These are phyloP conservation scores for Gracilaria gracilis DNA, from an alignment of 23 red algal species.

Conservation along the genomic window DNA sequence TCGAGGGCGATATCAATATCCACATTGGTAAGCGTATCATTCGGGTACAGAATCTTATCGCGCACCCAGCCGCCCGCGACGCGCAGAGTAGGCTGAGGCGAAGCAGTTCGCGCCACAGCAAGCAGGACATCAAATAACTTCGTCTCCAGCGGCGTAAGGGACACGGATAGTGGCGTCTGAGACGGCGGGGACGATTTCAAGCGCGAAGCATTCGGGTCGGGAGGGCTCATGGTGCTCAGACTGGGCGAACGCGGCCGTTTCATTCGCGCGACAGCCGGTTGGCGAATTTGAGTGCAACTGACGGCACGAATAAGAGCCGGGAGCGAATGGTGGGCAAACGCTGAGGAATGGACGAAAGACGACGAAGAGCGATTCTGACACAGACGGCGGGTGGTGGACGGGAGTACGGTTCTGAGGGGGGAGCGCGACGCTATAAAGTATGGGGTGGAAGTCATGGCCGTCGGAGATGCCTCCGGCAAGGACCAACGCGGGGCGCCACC, in stretches of 20 bases:
- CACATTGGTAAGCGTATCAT: conserved; percentile 30
- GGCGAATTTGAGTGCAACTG: background rate
- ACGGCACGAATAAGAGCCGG: conserved; percentile 2
- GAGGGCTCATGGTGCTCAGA: conserved; percentile 29
- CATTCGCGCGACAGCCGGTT: background rate
- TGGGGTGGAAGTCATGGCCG: conserved; percentile 3
- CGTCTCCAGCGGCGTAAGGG: conserved; percentile 50
- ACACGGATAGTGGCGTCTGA: background rate
- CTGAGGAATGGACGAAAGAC: background rate
- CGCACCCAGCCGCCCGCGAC: conserved; percentile 99
- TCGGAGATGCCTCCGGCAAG: background rate
- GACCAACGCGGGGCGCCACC: background rate
- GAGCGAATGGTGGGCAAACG: background rate
- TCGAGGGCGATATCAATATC: conserved; percentile 97
- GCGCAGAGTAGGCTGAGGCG: conserved; percentile 69
- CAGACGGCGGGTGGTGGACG: background rate
- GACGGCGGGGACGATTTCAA: background rate
- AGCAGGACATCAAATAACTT: conserved; percentile 63
- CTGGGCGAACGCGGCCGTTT: conserved; percentile 38
- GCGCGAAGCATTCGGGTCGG: conserved; percentile 12
- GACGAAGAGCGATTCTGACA: background rate
- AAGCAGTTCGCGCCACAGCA: conserved; percentile 27
- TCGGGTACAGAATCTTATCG: conserved; percentile 82
- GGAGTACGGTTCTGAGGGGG: background rate
- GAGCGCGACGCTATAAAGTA: conserved; percentile 1